These are phyloP conservation scores for Isatis tinctoria DNA, from an alignment of 345 rosid species.

Conservation along the genomic window DNA sequence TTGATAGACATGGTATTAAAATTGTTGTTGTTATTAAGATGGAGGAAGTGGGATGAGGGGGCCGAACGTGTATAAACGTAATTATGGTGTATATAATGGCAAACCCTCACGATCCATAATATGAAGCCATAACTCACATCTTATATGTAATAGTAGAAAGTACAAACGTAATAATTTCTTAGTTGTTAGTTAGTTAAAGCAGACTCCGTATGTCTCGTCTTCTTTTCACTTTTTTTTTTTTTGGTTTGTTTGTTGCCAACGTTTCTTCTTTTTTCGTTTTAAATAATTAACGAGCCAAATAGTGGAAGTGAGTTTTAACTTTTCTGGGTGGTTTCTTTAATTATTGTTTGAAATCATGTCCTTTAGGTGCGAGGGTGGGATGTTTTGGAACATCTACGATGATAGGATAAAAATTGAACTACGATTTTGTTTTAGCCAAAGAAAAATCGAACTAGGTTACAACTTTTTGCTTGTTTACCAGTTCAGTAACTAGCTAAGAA, in stretches of 20 bases:
- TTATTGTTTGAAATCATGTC: background rate
- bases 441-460: background rate
- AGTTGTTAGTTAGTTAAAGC: conserved; percentile 18
- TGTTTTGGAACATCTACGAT: conserved; percentile 10
- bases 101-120: conserved; percentile 14
- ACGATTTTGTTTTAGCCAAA: no score
- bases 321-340: conserved; percentile 21
- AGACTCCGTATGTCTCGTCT: background rate
- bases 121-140: no score
- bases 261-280: conserved; percentile 4
- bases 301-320: conserved; percentile 16
- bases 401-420: background rate
- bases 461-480: background rate
- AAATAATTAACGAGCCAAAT: background rate
- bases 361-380: conserved; percentile 16
- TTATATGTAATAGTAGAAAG: no score
- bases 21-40: background rate
- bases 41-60: background rate
- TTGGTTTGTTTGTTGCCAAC: background rate
- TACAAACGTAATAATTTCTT: background rate
- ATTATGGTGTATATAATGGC: conserved; percentile 9
- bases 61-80: conserved; percentile 5
- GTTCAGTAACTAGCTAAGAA: no score
- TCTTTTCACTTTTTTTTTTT: background rate
- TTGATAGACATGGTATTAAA: background rate